Evolutionary conservation across 2,329 filamentous ascomycete species (phyloP).

Genomic region (Mycosphaerelloides madeirae): DNA sequence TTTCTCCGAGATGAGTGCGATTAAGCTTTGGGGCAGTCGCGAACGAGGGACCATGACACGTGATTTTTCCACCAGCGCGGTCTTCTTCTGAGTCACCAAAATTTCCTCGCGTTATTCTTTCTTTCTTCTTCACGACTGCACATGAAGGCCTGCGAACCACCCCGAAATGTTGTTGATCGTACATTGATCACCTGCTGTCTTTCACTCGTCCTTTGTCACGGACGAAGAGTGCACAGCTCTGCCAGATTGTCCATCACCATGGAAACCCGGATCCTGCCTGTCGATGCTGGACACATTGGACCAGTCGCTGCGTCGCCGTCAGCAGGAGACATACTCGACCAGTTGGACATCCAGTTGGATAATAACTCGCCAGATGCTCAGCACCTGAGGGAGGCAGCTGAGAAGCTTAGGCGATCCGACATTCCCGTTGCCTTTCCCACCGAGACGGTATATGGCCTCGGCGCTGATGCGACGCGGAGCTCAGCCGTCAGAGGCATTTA

Average conservation of each 20-base stretch:
- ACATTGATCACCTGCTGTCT: too few species aligned
- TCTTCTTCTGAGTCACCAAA: too few species aligned
- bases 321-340: slow-evolving; percentile 33
- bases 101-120: too few species aligned
- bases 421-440: slow-evolving; percentile 91
- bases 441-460: slow-evolving; percentile 94
- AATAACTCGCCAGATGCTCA: slow-evolving; percentile 42
- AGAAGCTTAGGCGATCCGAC: slow-evolving; percentile 59
- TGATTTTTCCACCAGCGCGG: too few species aligned
- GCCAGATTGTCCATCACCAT: slow-evolving; percentile 5
- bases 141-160: too few species aligned
- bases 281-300: slow-evolving; percentile 40
- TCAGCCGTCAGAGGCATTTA: slow-evolving; percentile 87
- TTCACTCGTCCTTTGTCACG: too few species aligned
- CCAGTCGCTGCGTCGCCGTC: slow-evolving; percentile 29
- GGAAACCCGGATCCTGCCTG: slow-evolving; percentile 37
- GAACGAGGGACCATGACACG: too few species aligned
- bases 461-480: slow-evolving; percentile 88
- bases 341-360: slow-evolving; percentile 29
- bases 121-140: too few species aligned
- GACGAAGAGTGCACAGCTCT: too few species aligned
- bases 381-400: slow-evolving; percentile 60
- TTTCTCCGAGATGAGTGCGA: too few species aligned
- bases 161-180: too few species aligned
- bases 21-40: too few species aligned